Percentiles rank a stretch among this genome's conserved stretches.
Evolutionary conservation across 1,139 yeast genomes (phyloP).

Genomic region (Groenewaldozyma sp.): DNA sequence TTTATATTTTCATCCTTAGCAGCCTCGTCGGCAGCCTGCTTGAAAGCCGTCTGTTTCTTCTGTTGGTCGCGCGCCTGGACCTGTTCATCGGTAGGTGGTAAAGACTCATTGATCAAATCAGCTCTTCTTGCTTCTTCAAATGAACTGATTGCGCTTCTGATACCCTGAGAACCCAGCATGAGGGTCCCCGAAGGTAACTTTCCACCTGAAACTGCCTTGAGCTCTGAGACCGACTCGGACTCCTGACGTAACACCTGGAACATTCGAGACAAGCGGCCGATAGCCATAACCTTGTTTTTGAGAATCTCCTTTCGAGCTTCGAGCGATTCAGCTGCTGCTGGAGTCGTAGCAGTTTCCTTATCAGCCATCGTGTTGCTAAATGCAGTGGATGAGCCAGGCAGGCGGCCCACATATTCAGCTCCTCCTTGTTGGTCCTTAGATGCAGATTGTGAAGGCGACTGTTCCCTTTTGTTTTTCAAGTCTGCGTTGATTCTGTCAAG

Average conservation of each 20-base stretch:
- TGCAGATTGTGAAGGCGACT: not conserved
- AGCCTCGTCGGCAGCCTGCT: slow-evolving; percentile 38
- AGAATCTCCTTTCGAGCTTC: slow-evolving; percentile 50
- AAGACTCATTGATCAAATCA: slow-evolving; percentile 74
- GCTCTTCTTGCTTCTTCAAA: slow-evolving; percentile 83
- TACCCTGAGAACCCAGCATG: slow-evolving; percentile 73
- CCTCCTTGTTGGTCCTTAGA: not conserved
- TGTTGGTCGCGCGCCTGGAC: slow-evolving; percentile 39
- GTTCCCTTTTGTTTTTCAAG: not conserved
- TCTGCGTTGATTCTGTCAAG: not conserved
- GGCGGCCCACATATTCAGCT: not conserved
- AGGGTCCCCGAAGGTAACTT: slow-evolving; percentile 82
- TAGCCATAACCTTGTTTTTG: slow-evolving; percentile 85
- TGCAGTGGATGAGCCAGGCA: not conserved
- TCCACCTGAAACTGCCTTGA: slow-evolving; percentile 62
- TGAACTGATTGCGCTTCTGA: slow-evolving; percentile 56
- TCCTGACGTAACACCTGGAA: slow-evolving; percentile 84
- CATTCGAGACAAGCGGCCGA: slow-evolving; percentile 92
- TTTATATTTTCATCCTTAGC: slow-evolving; percentile 28
- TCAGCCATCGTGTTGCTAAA: slow-evolving; percentile 2
- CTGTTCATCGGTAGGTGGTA: slow-evolving; percentile 76
- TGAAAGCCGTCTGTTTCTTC: slow-evolving; percentile 35
- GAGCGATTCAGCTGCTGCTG: slow-evolving; percentile 1
- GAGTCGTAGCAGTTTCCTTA: not conserved
- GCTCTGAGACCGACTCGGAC: slow-evolving; percentile 75